Evolutionary conservation across 2,329 filamentous ascomycete species (phyloP).

Genomic region (Pseudogymnoascus sp.): DNA sequence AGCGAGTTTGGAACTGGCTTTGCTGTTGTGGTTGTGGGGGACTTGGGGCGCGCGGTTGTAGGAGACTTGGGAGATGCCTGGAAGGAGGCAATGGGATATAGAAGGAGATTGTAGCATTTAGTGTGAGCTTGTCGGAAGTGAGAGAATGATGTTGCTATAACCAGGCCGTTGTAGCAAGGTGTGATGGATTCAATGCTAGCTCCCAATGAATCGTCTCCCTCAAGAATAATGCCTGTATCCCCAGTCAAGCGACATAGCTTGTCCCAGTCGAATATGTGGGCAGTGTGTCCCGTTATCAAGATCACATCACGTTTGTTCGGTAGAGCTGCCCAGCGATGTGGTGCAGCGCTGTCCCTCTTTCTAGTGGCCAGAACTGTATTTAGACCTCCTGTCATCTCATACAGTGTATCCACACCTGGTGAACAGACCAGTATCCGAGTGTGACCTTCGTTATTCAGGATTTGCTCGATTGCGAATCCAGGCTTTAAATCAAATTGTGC

Average conservation of each 20-base stretch:
- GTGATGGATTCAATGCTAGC: neutral
- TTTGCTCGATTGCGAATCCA: neutral
- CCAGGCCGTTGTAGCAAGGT: neutral
- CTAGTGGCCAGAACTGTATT: neutral
- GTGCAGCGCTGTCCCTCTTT: neutral
- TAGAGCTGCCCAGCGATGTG: neutral
- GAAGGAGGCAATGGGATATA: neutral
- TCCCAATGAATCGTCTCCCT: neutral
- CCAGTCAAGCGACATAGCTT: neutral
- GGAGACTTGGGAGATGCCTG: neutral
- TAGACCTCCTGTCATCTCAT: neutral
- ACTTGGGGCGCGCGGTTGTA: too few relatives aligned
- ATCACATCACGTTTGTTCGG: neutral
- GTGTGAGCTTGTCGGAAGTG: neutral
- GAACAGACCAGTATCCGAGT: neutral
- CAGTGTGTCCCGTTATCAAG: neutral
- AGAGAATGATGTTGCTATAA: neutral
- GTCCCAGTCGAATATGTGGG: neutral
- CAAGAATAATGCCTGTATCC: neutral
- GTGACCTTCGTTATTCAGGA: neutral
- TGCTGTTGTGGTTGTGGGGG: neutral
- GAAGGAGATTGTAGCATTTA: neutral
- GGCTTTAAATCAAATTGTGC: neutral
- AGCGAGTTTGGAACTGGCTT: neutral
- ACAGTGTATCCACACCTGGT: neutral